Base-by-base conservation (phyloP, 805 yeast species). In the Cyberlindnera sargentensis region DNA sequence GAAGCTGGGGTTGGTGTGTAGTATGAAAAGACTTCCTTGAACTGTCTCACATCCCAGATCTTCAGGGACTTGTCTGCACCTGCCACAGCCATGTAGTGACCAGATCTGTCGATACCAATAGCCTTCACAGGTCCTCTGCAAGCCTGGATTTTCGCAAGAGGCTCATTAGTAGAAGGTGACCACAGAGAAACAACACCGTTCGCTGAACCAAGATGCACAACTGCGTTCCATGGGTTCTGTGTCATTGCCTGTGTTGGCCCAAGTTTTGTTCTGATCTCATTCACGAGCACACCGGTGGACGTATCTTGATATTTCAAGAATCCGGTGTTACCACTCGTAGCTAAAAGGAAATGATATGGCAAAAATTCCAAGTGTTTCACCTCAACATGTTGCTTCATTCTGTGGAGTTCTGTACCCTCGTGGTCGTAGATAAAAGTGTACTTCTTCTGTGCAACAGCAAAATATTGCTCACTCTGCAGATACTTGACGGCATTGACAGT, bases 401-500 rank as follows among this genome's bases (percentile, higher is more conserved):
- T 78, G 65, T 93, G 99, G 47, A 93, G 67, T 71, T 93, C 99
- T 42, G 83, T 73, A 28, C 99, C 99, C 48, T 82, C 78, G 51
- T 82, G 82, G 64, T 93, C 96, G 63, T 93, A 93, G 32, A 93
- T 85, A 61, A 83, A 93, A 0, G 93, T 85, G 64, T 91, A 87
- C 62, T 88, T 90, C 66, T 89, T 90, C 66, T 93, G 99, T 2
- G 99, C 98, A 15, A 82, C 96, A 0, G 99, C 99, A 67, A 87
- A 89, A 64, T 71, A 89, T 64, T 89, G 96, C 59, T 90, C 95
- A 58, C 84, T 89, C 57, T 91, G 97, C 48, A 93, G 70, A 65
- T 84, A 89, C 57, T 89, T 85, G 26, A 90, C 96, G 2, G 90
- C 93, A 57, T 86, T 77, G 8, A 90, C 87, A 0, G 97, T 88